These are phyloP conservation scores for Fusarium luffae DNA, from an alignment of 2,329 filamentous ascomycete genomes.

Conservation along the genomic window DNA sequence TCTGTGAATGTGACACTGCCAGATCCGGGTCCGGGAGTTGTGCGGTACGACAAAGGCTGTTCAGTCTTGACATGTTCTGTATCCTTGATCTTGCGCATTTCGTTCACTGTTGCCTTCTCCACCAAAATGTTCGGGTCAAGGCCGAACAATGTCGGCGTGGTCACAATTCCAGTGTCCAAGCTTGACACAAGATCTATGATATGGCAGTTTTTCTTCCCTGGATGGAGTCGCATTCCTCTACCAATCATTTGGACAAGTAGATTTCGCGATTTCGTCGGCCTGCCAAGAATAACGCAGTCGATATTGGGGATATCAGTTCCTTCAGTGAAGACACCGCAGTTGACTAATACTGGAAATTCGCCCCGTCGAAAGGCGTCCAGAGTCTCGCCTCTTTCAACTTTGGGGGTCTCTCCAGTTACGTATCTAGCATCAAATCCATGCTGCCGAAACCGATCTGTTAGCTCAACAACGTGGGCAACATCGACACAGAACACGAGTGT, in stretches of 20 bases:
- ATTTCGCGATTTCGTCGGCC: constrained; percentile 93
- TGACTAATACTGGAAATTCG: constrained; percentile 87
- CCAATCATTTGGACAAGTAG: constrained; percentile 98
- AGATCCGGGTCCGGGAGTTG: constrained; percentile 28
- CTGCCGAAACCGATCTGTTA: constrained; percentile 80
- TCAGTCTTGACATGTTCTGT: constrained; percentile 50
- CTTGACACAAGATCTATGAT: constrained; percentile 96
- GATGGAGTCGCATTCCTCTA: constrained; percentile 84
- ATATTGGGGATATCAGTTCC: constrained; percentile 98
- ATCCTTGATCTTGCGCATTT: constrained; percentile 67
- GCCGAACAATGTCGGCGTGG: constrained; percentile 91
- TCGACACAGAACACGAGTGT: constrained; percentile 97
- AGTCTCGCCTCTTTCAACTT: constrained; percentile 72
- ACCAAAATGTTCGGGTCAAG: constrained; percentile 86
- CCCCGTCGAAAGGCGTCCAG: constrained; percentile 80
- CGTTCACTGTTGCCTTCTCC: constrained; percentile 69
- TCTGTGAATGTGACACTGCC: constrained; percentile 81
- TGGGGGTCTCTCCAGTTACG: constrained; percentile 84
- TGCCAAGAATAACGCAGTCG: constrained; percentile 88
- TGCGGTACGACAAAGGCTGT: constrained; percentile 22
- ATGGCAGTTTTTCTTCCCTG: constrained; percentile 88
- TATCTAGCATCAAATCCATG: constrained; percentile 85
- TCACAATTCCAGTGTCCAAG: constrained; percentile 84
- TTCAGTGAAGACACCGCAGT: constrained; percentile 97
- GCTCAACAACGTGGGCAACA: constrained; percentile 78